Conservation (phyloP, 2,329 filamentous ascomycete species). For the Periconia sp. region DNA sequence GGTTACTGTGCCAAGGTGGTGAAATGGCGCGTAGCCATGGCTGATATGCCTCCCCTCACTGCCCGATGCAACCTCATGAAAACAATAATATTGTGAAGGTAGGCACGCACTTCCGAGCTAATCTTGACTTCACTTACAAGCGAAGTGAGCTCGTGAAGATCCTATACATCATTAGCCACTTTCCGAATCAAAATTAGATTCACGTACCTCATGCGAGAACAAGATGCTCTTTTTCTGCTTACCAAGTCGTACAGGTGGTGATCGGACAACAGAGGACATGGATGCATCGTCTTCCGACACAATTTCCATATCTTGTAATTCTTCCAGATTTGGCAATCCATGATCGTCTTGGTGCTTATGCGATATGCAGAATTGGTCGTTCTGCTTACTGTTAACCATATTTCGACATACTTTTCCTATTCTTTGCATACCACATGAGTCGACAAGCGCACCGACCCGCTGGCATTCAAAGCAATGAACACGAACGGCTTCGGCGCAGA, state of each 20-base stretch:
- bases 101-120: conserved; percentile 77
- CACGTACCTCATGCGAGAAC: conserved; percentile 50
- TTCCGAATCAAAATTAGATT: background rate
- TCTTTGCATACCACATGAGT: conserved; percentile 44
- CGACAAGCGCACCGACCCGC: conserved; percentile 39
- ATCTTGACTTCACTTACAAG: conserved; percentile 62
- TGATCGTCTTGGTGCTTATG: conserved; percentile 77
- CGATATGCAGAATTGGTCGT: conserved; percentile 84
- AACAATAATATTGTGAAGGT: conserved; percentile 83
- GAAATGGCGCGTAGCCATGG: conserved; percentile 77
- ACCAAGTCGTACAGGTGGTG: conserved; percentile 16
- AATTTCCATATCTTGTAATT: conserved; percentile 38
- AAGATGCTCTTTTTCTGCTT: conserved; percentile 28
- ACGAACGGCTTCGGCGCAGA: conserved; percentile 76
- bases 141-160: conserved; percentile 62
- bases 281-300: conserved; percentile 33
- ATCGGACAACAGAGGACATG: conserved; percentile 42
- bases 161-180: conserved; percentile 26
- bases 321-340: conserved; percentile 75
- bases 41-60: conserved; percentile 75
- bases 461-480: conserved; percentile 71
- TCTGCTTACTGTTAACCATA: conserved; percentile 58
- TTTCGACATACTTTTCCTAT: too few relatives aligned
- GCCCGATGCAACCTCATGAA: conserved; percentile 88
- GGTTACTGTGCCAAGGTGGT: conserved; percentile 63